phyloP scores from a whole-genome alignment of 441 rosid species.

The Populus hybrid region DNA sequence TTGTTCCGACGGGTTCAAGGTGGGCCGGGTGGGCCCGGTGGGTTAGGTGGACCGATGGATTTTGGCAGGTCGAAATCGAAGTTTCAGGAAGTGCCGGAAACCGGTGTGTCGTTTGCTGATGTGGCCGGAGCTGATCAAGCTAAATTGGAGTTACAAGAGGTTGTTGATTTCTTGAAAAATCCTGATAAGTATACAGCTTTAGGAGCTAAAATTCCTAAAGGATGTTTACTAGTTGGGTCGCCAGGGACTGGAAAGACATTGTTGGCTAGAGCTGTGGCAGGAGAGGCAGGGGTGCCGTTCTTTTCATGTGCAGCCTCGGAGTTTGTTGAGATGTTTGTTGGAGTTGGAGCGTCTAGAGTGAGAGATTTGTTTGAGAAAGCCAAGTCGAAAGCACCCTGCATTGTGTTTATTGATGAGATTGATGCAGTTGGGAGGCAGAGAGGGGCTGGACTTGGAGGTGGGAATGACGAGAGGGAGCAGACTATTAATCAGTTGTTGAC shows the following conservation, averaged over 20 bases:
- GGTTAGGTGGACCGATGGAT: slow-evolving; percentile 96
- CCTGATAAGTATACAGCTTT: slow-evolving; percentile 91
- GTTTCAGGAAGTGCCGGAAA: slow-evolving; percentile 96
- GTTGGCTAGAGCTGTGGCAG: slow-evolving; percentile 81
- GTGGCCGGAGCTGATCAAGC: slow-evolving; percentile 97
- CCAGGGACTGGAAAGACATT: slow-evolving; percentile 93
- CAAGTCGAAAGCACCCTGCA: slow-evolving; percentile 70
- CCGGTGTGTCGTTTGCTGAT: slow-evolving; percentile 82
- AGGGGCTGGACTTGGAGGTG: slow-evolving; percentile 94
- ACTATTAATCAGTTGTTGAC: slow-evolving; percentile 82
- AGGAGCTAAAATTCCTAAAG: slow-evolving; percentile 94
- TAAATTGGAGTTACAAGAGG: slow-evolving; percentile 86
- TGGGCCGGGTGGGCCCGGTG: slow-evolving; percentile 96
- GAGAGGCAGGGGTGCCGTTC: slow-evolving; percentile 81
- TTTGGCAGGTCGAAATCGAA: slow-evolving; percentile 89
- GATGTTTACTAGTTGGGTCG: slow-evolving; percentile 86
- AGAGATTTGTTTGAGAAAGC: slow-evolving; percentile 86
- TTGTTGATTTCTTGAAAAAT: slow-evolving; percentile 88
- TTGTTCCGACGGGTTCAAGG: slow-evolving; percentile 86
- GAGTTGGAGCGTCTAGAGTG: slow-evolving; percentile 83
- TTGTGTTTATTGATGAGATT: slow-evolving; percentile 81
- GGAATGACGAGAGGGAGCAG: slow-evolving; percentile 90
- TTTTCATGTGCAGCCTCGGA: slow-evolving; percentile 86
- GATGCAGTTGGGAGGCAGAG: slow-evolving; percentile 93
- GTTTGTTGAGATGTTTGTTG: slow-evolving; percentile 81